Conservation (phyloP, 768 basidiomycete genomes). For the Mycena kentingensis region DNA sequence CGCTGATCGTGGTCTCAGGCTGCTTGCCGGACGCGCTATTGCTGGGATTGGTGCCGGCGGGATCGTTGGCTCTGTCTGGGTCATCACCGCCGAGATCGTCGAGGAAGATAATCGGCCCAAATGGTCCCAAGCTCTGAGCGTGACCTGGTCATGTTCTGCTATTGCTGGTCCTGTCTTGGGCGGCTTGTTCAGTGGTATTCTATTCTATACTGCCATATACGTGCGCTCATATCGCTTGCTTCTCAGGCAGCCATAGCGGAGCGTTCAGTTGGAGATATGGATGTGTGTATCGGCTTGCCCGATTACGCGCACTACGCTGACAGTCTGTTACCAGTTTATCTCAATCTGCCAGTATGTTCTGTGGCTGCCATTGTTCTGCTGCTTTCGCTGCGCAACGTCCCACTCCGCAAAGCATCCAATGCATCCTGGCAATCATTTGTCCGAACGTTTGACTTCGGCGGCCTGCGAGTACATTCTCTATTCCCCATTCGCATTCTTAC, state of each 20-base stretch:
- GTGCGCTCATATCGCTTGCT: conserved; percentile 23
- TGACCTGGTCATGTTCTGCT: conserved; percentile 87
- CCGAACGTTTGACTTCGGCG: conserved; percentile 71
- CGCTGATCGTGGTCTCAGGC: conserved; percentile 19
- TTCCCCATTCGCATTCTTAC: conserved; percentile 21
- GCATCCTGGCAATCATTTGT: conserved; percentile 59
- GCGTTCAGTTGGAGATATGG: conserved; percentile 79
- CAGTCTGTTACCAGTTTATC: conserved; percentile 58
- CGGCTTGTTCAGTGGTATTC: conserved; percentile 79
- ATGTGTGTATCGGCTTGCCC: conserved; percentile 53
- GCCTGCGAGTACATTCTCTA: conserved; percentile 56
- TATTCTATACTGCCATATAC: too few relatives aligned
- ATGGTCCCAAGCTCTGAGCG: conserved; percentile 83
- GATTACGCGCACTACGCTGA: conserved; percentile 16
- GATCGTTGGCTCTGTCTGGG: conserved; percentile 84
- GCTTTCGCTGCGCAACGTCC: conserved; percentile 61
- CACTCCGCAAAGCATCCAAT: conserved; percentile 44
- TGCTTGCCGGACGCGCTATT: conserved; percentile 35
- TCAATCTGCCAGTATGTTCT: conserved; percentile 78
- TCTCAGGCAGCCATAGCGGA: conserved; percentile 34
- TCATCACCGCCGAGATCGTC: conserved; percentile 84
- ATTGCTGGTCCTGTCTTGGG: conserved; percentile 83
- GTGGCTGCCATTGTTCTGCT: conserved; percentile 58
- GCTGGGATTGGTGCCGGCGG: conserved; percentile 88
- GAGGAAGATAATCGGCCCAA: conserved; percentile 68